Conservation (phyloP, 441 rosid genomes). For the Pelargonium cotyledonis region DNA sequence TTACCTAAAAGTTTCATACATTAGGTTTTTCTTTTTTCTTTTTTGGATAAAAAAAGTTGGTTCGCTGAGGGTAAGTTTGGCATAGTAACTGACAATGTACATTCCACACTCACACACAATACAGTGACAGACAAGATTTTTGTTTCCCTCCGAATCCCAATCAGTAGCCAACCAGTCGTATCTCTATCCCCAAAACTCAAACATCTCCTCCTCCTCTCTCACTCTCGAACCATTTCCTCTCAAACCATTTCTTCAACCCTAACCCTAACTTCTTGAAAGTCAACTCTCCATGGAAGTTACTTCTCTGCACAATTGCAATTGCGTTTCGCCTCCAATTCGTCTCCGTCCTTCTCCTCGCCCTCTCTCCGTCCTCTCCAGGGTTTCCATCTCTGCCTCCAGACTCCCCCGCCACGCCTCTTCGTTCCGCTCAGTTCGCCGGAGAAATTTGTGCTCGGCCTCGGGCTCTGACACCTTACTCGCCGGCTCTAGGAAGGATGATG, state of each 20-base stretch:
- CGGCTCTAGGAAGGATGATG: conserved; percentile 42
- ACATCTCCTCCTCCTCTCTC: not conserved
- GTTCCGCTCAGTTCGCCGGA: conserved; percentile 26
- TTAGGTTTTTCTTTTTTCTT: too few species aligned
- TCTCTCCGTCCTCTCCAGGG: conserved; percentile 24
- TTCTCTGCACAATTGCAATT: conserved; percentile 32
- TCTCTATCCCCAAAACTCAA: not conserved
- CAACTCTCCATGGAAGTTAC: conserved; percentile 31
- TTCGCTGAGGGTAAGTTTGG: too few species aligned
- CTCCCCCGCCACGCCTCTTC: conserved; percentile 26
- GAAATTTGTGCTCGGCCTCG: conserved; percentile 35
- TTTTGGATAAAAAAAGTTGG: too few species aligned
- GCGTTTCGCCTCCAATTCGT: conserved; percentile 37
- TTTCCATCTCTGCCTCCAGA: conserved; percentile 30
- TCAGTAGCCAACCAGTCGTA: not conserved
- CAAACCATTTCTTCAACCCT: not conserved
- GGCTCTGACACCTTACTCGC: conserved; percentile 58
- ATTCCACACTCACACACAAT: conserved; percentile 12
- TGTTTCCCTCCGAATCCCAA: conserved; percentile 2
- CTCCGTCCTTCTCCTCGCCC: conserved; percentile 22
- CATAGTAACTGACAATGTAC: too few species aligned
- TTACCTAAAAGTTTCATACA: too few species aligned
- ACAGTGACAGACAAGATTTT: not conserved
- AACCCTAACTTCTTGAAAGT: conserved; percentile 4
- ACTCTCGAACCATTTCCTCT: conserved; percentile 1